Conservation (phyloP, 352 stramenopile species). For the Phytopythium delawarense region DNA sequence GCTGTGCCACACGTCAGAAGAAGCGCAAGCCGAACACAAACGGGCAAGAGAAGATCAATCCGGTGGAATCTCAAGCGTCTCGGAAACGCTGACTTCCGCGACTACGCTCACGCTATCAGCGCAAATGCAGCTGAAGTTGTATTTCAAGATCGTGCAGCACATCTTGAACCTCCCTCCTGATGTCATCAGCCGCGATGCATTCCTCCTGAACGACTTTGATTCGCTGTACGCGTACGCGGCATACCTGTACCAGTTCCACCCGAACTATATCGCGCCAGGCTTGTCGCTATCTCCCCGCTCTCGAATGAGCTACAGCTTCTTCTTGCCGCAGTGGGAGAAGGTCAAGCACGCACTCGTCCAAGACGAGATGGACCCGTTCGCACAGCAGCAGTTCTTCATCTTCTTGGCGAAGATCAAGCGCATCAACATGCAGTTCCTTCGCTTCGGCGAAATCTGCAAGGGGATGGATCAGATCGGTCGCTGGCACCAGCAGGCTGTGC, state of each 20-base stretch:
- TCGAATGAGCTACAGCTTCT: conserved; percentile 52
- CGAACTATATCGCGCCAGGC: conserved; percentile 51
- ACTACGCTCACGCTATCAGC: conserved; percentile 49
- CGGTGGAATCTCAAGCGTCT: conserved; percentile 16
- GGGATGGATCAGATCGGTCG: conserved; percentile 42
- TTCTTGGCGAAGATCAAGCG: conserved; percentile 66
- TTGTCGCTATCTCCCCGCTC: conserved; percentile 41
- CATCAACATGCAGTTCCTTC: conserved; percentile 53
- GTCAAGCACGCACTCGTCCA: conserved; percentile 51
- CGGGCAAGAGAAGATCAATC: conserved; percentile 37
- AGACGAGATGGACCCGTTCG: conserved; percentile 58
- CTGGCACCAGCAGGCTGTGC: conserved; percentile 43
- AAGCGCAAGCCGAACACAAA: conserved; percentile 54
- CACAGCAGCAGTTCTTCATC: conserved; percentile 73
- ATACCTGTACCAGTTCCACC: conserved; percentile 63
- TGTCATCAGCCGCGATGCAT: conserved; percentile 60
- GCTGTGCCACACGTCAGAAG: conserved; percentile 49
- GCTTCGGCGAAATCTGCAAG: conserved; percentile 53
- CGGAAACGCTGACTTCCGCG: conserved; percentile 48
- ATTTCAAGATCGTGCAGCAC: conserved; percentile 59
- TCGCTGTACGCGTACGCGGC: conserved; percentile 60
- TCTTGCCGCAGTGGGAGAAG: conserved; percentile 64
- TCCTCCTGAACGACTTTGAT: conserved; percentile 73
- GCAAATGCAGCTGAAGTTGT: conserved; percentile 60
- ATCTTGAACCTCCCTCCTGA: conserved; percentile 54